Base-by-base conservation (phyloP, 2,329 filamentous ascomycete species). In the Scleromitrula shiraiana region DNA sequence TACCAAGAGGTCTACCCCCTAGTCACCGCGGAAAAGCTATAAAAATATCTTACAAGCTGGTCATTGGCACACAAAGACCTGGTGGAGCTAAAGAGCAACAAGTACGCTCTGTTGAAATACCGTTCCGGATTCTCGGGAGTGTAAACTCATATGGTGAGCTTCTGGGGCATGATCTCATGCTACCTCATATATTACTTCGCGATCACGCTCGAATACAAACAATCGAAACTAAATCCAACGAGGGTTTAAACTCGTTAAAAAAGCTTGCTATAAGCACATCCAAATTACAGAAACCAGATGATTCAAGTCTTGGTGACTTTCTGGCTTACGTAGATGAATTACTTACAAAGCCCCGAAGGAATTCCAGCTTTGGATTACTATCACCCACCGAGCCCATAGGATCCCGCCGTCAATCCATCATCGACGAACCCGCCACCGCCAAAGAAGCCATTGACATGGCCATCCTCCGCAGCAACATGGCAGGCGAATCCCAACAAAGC, bases 151-250 rank as follows among this genome's bases (percentile, higher is more conserved):
- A 88, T 57, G 91, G 91, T 54, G 88, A 95, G 59, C 84, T 95
- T 27, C 75, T 96, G 12, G 88, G 89, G 1, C 91, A 98, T 65
- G 91, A 98, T 65, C 72, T 98, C 12, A 95, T 96, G 84, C 85
- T 82, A 32, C 93, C 93, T 0, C 95, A 97, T 62, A 86, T 97
- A 24, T 74, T 97, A 45, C 74, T 97, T 37, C 83, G 82, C 48
- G 91, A 97, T 60, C 79, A 87, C 64, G 91, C 93, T 26, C 54
- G 53, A 20, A 55, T 65, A 15, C 52, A 59, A 46, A 47, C 50
- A 7, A 46, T 62, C 29, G 58, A 57, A 50, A 60, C 43, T 43
- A 53, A 23, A 51, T 43, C 47, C 8, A 35, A 40, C 4, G 40
- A 47, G 22, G 48, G 20, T 40, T 40, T 41, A 10, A 50, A 50